Conservation (phyloP, 495 filamentous ascomycete genomes). For the Diplogelasinospora grovesii region DNA sequence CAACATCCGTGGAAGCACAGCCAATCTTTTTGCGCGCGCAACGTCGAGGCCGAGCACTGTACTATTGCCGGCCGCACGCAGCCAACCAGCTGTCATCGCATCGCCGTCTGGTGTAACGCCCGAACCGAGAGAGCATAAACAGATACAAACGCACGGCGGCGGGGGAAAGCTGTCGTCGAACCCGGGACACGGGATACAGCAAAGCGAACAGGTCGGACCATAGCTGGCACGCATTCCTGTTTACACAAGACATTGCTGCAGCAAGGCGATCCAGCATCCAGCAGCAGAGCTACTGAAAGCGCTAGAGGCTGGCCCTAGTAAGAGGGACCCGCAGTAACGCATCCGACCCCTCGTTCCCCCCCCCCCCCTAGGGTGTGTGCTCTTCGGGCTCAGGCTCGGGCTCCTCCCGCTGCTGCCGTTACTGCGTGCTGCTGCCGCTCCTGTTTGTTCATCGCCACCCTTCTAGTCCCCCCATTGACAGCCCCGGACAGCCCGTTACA, state of each 20-base stretch:
- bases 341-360: slow-evolving; percentile 18
- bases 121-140: slow-evolving; percentile 18
- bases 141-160: slow-evolving; percentile 17
- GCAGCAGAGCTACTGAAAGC: slow-evolving; percentile 16
- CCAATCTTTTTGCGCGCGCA: slow-evolving; percentile 21
- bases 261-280: slow-evolving; percentile 25
- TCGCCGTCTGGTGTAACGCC: slow-evolving; percentile 28
- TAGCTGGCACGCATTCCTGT: slow-evolving; percentile 3
- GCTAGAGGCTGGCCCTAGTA: slow-evolving; percentile 18
- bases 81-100: slow-evolving; percentile 25
- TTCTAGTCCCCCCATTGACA: slow-evolving; percentile 11
- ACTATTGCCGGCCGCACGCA: slow-evolving; percentile 19
- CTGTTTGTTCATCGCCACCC: slow-evolving; percentile 18
- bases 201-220: slow-evolving; percentile 5
- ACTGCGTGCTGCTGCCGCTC: too few species aligned
- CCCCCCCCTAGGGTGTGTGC: slow-evolving; percentile 16
- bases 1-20: slow-evolving; percentile 17
- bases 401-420: too few species aligned
- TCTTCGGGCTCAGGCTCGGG: slow-evolving; percentile 24
- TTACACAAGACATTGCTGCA: slow-evolving; percentile 17
- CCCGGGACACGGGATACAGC: slow-evolving; percentile 20
- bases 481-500: slow-evolving; percentile 38
- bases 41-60: slow-evolving; percentile 13
- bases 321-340: slow-evolving; percentile 22
- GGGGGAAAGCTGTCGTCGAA: slow-evolving; percentile 13